Percentiles rank a stretch among this genome's conserved stretches.
phyloP scores from a whole-genome alignment of 768 basidiomycete species.

The Pleurotus citrinopileatus region DNA sequence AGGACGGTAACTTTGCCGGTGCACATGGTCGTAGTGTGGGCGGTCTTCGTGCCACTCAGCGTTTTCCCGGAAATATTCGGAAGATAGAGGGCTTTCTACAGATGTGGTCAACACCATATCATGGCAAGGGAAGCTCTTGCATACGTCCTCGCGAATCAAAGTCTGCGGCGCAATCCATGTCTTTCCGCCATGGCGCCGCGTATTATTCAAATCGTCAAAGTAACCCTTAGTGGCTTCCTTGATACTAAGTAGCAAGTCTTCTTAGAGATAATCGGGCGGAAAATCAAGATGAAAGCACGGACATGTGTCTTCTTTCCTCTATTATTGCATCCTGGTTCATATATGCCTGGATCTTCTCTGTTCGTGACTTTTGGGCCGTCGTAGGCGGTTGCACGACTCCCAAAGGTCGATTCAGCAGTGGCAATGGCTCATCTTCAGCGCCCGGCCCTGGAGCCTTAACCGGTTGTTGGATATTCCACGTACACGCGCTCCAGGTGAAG shows the following conservation, averaged over 20 bases:
- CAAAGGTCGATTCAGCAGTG: slow-evolving; percentile 59
- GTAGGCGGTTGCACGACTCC: slow-evolving; percentile 73
- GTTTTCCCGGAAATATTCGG: slow-evolving; percentile 80
- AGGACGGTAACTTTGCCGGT: slow-evolving; percentile 76
- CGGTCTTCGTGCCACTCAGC: slow-evolving; percentile 49
- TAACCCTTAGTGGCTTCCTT: slow-evolving; percentile 73
- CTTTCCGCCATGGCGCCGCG: slow-evolving; percentile 84
- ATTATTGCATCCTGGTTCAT: slow-evolving; percentile 70
- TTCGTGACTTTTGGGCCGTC: slow-evolving; percentile 53
- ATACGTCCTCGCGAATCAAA: slow-evolving; percentile 86
- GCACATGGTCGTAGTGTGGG: slow-evolving; percentile 78
- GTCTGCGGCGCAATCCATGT: slow-evolving; percentile 91
- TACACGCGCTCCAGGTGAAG: neutral
- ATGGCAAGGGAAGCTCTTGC: slow-evolving; percentile 19
- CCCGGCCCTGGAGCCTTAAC: slow-evolving; percentile 8
- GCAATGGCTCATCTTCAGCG: slow-evolving; percentile 22
- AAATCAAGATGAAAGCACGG: no score
- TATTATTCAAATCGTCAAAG: slow-evolving; percentile 79
- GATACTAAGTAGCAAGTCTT: slow-evolving; percentile 27
- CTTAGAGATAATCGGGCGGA: no score
- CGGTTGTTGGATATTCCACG: neutral
- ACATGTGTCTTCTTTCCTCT: slow-evolving; percentile 67
- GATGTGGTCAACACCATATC: slow-evolving; percentile 3
- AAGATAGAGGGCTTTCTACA: slow-evolving; percentile 87
- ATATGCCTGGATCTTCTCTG: slow-evolving; percentile 62